These are phyloP conservation scores for Avena insularis DNA, from an alignment of 176 grass and related monocot genomes.

Conservation along the genomic window DNA sequence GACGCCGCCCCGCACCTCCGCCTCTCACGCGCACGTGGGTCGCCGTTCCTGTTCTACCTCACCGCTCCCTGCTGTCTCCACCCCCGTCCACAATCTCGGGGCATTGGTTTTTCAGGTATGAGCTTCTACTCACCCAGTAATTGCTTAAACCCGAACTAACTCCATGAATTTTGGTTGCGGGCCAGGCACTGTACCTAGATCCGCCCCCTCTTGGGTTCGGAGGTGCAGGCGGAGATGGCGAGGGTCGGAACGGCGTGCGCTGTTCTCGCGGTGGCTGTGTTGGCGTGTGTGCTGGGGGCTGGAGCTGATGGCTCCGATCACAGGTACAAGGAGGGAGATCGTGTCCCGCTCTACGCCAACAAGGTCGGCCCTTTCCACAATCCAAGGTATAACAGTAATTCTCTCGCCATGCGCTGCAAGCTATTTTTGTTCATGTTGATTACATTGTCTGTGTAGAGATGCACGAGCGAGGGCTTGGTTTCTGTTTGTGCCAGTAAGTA, in stretches of 20 bases:
- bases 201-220: not conserved
- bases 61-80: not conserved
- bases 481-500: not conserved
- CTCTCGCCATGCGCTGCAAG: not conserved
- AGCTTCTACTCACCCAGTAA: slow-evolving; percentile 10
- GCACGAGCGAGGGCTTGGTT: not conserved
- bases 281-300: slow-evolving; percentile 57
- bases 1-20: not conserved
- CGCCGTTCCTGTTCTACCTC: slow-evolving; percentile 7
- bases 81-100: not conserved
- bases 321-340: slow-evolving; percentile 79
- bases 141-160: slow-evolving; percentile 6
- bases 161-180: not conserved
- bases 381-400: slow-evolving; percentile 65
- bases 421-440: slow-evolving; percentile 17
- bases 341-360: slow-evolving; percentile 86
- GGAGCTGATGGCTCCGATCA: slow-evolving; percentile 76
- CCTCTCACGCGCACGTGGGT: not conserved
- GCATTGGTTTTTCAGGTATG: not conserved
- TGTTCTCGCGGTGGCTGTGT: slow-evolving; percentile 51
- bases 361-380: slow-evolving; percentile 96
- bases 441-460: not conserved
- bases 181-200: not conserved
- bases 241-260: not conserved
- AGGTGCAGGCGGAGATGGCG: slow-evolving; percentile 41